Evolutionary conservation across 352 stramenopile species (phyloP).

Genomic region (Globisporangium perplexum): DNA sequence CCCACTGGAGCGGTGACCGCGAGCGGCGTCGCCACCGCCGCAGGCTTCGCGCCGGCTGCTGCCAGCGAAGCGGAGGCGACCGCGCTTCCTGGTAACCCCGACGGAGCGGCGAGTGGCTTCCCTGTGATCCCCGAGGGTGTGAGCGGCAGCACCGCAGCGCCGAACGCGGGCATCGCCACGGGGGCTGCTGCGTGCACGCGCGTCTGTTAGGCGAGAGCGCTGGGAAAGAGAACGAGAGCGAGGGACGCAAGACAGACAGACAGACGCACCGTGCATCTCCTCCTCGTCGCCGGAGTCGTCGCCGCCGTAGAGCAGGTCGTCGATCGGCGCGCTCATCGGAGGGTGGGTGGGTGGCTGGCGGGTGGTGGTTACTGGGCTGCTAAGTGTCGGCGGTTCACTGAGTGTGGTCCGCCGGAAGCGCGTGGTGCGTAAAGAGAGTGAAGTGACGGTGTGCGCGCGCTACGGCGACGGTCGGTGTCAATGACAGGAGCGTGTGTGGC

Average conservation of each 20-base stretch:
- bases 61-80: constrained; percentile 4
- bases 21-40: background rate
- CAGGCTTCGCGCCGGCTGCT: constrained; percentile 4
- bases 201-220: background rate
- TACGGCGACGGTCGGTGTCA: background rate
- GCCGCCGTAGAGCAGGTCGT: constrained; percentile 76
- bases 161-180: constrained; percentile 32
- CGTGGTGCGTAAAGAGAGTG: background rate
- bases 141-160: constrained; percentile 18
- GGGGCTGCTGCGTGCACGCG: background rate
- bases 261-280: constrained; percentile 62
- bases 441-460: background rate
- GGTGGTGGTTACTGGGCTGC: constrained; percentile 4
- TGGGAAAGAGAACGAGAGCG: background rate
- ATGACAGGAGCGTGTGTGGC: too few relatives aligned
- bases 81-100: background rate
- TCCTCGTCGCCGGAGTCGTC: constrained; percentile 81
- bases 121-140: constrained; percentile 7
- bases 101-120: background rate
- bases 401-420: too few relatives aligned
- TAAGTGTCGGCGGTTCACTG: too few relatives aligned
- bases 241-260: background rate
- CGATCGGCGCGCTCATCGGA: constrained; percentile 81
- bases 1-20: background rate
- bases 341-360: background rate